Base-by-base conservation (phyloP, 768 basidiomycete species). In the Pleurotus tuber-regium region DNA sequence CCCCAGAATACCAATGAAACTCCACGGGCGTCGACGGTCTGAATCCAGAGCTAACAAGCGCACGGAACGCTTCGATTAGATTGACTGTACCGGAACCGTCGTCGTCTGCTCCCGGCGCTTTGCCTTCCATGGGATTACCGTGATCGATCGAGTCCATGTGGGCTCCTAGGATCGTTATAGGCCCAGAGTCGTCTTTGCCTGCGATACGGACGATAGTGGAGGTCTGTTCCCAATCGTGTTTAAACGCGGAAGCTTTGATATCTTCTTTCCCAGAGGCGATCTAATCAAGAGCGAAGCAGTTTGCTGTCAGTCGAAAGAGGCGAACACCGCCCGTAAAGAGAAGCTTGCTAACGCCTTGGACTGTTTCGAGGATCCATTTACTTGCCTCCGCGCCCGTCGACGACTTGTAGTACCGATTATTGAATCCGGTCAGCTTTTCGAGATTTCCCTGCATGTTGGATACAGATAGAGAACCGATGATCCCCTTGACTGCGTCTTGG, bases 51-150 rank as follows among this genome's bases (percentile, higher is more conserved):
- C 67, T 66, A 36, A 75, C 59, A 16, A 78, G 65, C 21, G 63
- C 67, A 30, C 75, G 61, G 55, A 71, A 67, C 24, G 66, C 69
- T 58, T 78, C 75, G n/a, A 77, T 62, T 18, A 74, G 59, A 55
- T 74, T 75, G 43, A 75, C 74, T 19, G 63, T 61, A 11, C 76
- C 76, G 9, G 70, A 72, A 10, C 77, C 78, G 44, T 77, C 75
- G 55, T 78, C 78, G 43, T 78, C 77, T 1, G 73, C 73, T 41
- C 78, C 78, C 24, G 77, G 78, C 9, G 75, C 75, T 18, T 69
- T 68, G 31, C 73, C 72, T 26, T 58, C 63, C 2, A 67, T 66
- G 1, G 72, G 72, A 33, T 57, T 69, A 55, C 59, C 62, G 33
- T 63, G 61, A 54, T 75, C 75, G 57, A 71, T 70, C 5, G 70